phyloP scores from a whole-genome alignment of 805 yeast genomes.

The Yarrowia bubula region DNA sequence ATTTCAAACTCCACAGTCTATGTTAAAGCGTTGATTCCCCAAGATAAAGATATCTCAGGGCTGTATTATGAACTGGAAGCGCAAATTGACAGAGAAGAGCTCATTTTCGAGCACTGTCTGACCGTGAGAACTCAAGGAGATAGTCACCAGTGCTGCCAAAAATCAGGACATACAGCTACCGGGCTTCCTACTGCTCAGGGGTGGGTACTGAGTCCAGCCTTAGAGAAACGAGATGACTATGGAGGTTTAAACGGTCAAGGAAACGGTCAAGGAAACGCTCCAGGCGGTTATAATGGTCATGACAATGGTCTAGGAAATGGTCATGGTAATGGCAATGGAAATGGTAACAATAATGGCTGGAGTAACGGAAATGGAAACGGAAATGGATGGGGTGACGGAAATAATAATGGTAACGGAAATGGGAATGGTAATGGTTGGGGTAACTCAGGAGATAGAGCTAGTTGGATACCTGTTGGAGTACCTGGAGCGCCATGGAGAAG shows the following conservation, averaged over 20 bases:
- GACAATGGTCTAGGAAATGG: background rate
- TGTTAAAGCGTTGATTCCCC: background rate
- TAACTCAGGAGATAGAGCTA: too few relatives aligned
- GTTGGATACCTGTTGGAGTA: too few relatives aligned
- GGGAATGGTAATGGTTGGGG: too few relatives aligned
- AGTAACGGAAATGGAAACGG: too few relatives aligned
- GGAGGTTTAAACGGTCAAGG: background rate
- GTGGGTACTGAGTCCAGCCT: background rate
- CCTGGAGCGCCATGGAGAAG: too few relatives aligned
- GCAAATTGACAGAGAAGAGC: background rate
- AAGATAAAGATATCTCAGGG: background rate
- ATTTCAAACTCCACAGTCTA: background rate
- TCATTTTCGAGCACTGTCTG: background rate
- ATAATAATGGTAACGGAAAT: background rate
- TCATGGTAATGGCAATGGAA: background rate
- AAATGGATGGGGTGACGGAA: background rate
- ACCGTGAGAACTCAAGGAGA: background rate
- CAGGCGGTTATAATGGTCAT: background rate
- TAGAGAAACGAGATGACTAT: background rate
- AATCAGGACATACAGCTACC: background rate
- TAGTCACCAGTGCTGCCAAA: background rate
- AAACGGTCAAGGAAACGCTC: background rate
- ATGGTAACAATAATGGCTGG: background rate
- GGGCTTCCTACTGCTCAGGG: background rate
- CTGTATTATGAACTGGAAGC: background rate